A percentile compares a stretch with the other conserved stretches of the same genome.
Conservation (phyloP, 345 rosid species). For the Citrus maxima region DNA sequence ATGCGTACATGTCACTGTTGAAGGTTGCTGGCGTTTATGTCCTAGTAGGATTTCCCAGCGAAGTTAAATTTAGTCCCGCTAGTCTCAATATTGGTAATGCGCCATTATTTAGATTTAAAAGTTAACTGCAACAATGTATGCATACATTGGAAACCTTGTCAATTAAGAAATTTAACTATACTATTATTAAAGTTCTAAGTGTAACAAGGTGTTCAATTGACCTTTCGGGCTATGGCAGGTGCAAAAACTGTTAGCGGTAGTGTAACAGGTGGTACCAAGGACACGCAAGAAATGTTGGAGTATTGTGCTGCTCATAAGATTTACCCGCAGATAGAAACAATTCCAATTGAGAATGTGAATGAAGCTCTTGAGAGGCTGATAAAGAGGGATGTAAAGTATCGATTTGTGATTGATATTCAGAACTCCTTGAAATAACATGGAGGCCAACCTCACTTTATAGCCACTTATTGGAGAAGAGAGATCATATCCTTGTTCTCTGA, state of each 20-base stretch:
- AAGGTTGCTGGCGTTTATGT: slow-evolving; percentile 63
- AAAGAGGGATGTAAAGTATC: slow-evolving; percentile 73
- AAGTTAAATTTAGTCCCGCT: slow-evolving; percentile 75
- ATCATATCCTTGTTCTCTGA: neutral
- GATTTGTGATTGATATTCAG: slow-evolving; percentile 80
- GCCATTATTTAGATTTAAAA: neutral
- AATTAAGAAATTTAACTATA: neutral
- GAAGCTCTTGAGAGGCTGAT: slow-evolving; percentile 80
- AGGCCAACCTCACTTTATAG: neutral
- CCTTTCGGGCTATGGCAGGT: slow-evolving; percentile 38
- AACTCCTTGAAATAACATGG: slow-evolving; percentile 55
- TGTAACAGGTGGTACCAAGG: slow-evolving; percentile 59
- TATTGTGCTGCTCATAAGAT: slow-evolving; percentile 69
- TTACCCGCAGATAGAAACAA: slow-evolving; percentile 65
- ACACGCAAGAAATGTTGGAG: slow-evolving; percentile 77
- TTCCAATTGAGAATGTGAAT: slow-evolving; percentile 63
- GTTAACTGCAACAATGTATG: slow-evolving; percentile 2
- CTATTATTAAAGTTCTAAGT: neutral
- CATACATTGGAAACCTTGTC: neutral
- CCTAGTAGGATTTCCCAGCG: slow-evolving; percentile 80
- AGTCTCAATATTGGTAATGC: slow-evolving; percentile 53
- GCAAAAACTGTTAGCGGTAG: slow-evolving; percentile 65
- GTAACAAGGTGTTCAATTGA: neutral
- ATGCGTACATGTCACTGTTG: slow-evolving; percentile 73
- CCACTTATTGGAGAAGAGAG: neutral